A percentile compares a stretch with the other conserved stretches of the same genome.
Conservation (phyloP, 129 eudicot species). For the Ambrosia artemisiifolia region DNA sequence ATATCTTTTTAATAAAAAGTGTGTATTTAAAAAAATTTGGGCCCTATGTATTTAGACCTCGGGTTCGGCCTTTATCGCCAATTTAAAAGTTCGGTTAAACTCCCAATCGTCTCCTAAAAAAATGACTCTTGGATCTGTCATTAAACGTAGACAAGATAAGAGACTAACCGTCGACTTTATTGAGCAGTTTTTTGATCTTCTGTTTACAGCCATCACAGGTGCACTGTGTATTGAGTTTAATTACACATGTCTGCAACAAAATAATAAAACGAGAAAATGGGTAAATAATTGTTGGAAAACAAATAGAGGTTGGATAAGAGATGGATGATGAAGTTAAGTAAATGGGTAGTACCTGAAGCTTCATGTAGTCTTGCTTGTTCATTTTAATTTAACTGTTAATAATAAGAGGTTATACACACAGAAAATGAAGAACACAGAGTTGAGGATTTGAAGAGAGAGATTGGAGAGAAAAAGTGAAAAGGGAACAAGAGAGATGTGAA, state of each 20-base stretch:
- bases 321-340: neutral
- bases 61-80: no score
- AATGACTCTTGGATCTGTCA: neutral
- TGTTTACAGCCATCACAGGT: conserved; percentile 85
- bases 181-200: conserved; percentile 60
- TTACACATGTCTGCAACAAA: conserved; percentile 63
- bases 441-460: neutral
- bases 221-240: conserved; percentile 68
- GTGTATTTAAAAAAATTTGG: no score
- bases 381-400: conserved; percentile 1
- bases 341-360: conserved; percentile 68
- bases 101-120: no score
- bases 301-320: neutral
- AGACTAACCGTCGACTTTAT: conserved; percentile 73
- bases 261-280: neutral
- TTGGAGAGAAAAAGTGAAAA: neutral
- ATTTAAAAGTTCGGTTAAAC: no score
- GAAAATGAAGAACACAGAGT: no score
- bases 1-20: no score
- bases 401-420: neutral
- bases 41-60: no score
- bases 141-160: neutral
- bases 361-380: conserved; percentile 68
- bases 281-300: neutral
- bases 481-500: neutral